Evolutionary conservation across 306 rosid species (phyloP), one percentile per base, ranked within the genome.

Genomic region (Arachis hypogaea): DNA sequence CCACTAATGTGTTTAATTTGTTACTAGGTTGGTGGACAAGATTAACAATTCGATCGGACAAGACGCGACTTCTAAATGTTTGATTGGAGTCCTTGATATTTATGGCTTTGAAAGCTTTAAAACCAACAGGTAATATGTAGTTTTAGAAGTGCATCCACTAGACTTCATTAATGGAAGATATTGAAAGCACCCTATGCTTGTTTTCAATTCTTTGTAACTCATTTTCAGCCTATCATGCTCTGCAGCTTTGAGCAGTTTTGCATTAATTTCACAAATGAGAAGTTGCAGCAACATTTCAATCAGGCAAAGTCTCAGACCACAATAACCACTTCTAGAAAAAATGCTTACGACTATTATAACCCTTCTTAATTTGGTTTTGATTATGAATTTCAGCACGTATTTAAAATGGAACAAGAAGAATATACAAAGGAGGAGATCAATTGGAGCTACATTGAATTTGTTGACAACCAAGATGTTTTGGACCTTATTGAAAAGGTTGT

Each of bases 371-470:
- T 45, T 69, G 55, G 36, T 63, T 79, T 73, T 77, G 57, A 50
- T 82, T 72, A 78, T 69, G 69, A 56, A 73, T 67, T 87, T 77
- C 92, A 94, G 99, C 99, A 94, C 51, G 99, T 94, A 55, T 94
- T 94, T 88, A 94, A 92, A 88, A 94, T 92, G 99, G 99, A 94
- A 82, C 99, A 94, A 89, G 99, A 94, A 87, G 99, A 94, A 82
- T 94, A 94, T 83, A 94, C 97, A 1, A 94, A 94, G 87, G 97
- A 94, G 86, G 82, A 85, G 84, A 94, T 94, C 54, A 40, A 94
- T 82, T 94, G 99, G 99, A 94, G 99, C 87, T 94, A 94, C 82
- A 94, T 94, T 73, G 99, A 94, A 84, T 94, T 94, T 83, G 99
- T 94, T 18, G 99, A 94, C 79, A 94, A 94, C 76, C 90, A 92